Evolutionary conservation across 2,329 filamentous ascomycete species (phyloP), one percentile per base, ranked within the genome.

Genomic region (Phyllosticta citrichinensis): DNA sequence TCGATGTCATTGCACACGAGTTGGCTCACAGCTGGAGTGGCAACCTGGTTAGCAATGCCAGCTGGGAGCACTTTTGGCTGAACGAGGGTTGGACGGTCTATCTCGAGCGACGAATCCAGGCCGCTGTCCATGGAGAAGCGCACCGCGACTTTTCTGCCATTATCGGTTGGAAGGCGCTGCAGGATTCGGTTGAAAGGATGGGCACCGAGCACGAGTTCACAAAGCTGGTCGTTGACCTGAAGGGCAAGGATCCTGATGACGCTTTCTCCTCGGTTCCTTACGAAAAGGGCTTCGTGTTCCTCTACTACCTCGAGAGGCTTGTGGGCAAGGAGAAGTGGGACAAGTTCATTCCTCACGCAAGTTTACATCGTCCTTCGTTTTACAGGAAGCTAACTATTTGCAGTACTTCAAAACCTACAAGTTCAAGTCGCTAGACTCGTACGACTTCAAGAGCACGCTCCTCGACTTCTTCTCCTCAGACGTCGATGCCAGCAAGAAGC

Each of bases 1-100:
- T 97, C 20, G 93, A 97, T 71, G 93, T 97, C 20, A 96, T 99
- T 74, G 94, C 94, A 1, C 94, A 96, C 72, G 92, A 89, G 68
- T 76, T 87, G 53, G 77, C 81, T 5, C 85, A 87, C 68, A 84
- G 88, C 68, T 97, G 92, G 91, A 94, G 89, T 63, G 93, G 92
- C 25, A 97, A 97, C 68, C 77, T 92, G 50, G 88, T 92, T 2
- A 87, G 85, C 9, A 88, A 86, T 67, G 85, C 86, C 56, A 89
- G 85, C 67, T 93, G 89, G 89, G 88, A 92, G 75, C 88, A 92
- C 70, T 91, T 87, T 67, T 81, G 77, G 77, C 72, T 87, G 52
- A 87, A 87, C 64, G 85, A 87, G 69, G 93, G 93, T 33, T 97
- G 93, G 94, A 97, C 94, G 0, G 88, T 87, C 20, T 99, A 99